Base-by-base conservation (phyloP, 2,329 filamentous ascomycete species). In the Colletotrichum sp. region DNA sequence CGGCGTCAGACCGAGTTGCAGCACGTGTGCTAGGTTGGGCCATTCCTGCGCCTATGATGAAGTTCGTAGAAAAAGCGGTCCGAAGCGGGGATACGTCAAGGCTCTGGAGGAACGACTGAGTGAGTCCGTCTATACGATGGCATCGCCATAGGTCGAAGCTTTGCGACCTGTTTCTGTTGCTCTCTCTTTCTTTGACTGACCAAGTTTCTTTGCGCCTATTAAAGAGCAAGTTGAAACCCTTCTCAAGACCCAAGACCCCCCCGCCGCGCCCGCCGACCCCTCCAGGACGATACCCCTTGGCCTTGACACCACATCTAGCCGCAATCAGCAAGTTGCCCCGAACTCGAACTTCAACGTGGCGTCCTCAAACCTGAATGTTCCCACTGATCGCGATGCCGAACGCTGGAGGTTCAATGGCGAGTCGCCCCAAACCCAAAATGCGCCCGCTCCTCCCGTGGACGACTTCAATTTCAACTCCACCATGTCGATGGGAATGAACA, bases 61-160 rank as follows among this genome's bases (percentile, higher is more conserved):
- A 85, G 93, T 96, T 78, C 91, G 96, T 81, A 94, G 95, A 85
- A 98, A 98, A 90, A 98, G 95, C 82, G 96, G 96, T 4, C 96
- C 96, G 4, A 98, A 98, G 87, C 90, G 96, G 81, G 96, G 96
- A 78, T 98, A 98, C 82, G 96, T 98, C 75, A 98, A 98, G 87
- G 93, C 95, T 73, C 85, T 98, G 78, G 97, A 98, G 84, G 96
- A 97, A 82, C 91, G 97, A 82, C 86, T 99, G 80, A 96, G 95
- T 98, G 88, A 86, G 93, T 51, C 43, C n/a, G 43, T 51, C 43
- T 51, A 12, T 31, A n/a, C 29, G 55, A 58, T 58, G 43, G 38
- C 33, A 29, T 58, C 11, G 21, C 18, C 36, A 31, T 29, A 34
- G 27, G 18, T 34, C 38, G 61, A 33, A 51, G 59, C 70, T 31